A percentile compares a stretch with the other conserved stretches of the same genome.
Evolutionary conservation across 176 grass and related monocot species (phyloP).

Genomic region (Miscanthus lutarioriparius): DNA sequence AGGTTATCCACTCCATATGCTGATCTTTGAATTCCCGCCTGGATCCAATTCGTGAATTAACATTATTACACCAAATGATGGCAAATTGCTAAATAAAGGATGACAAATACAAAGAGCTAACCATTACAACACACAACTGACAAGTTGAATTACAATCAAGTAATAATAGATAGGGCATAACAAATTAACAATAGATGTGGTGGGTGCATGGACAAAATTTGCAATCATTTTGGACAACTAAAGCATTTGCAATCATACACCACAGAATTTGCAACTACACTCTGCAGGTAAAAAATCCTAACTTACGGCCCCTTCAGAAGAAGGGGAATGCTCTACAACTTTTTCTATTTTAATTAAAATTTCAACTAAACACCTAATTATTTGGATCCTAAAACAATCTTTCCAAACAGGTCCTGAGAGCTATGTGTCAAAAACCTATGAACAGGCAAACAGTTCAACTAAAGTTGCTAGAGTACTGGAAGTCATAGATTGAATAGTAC

Average conservation of each 20-base stretch:
- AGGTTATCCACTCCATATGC: conserved; percentile 90
- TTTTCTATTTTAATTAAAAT: not conserved
- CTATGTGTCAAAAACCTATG: not conserved
- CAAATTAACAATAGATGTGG: not conserved
- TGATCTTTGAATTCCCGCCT: conserved; percentile 88
- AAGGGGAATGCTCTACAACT: not conserved
- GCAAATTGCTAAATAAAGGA: not conserved
- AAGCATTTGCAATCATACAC: not conserved
- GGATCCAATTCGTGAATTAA: conserved; percentile 33
- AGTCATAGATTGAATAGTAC: not conserved
- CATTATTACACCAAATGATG: conserved; percentile 21
- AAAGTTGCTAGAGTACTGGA: not conserved
- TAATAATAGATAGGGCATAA: not conserved
- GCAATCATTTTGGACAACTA: not conserved
- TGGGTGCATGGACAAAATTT: not conserved
- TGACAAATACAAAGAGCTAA: not conserved
- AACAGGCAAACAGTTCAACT: not conserved
- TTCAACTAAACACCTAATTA: not conserved
- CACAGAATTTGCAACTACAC: conserved; percentile 2
- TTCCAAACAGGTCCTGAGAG: not conserved
- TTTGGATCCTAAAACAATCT: not conserved
- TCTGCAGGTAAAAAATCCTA: not conserved
- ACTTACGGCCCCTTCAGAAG: not conserved
- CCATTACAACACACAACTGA: not conserved
- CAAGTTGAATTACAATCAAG: not conserved